These are phyloP conservation scores for Staphylotrichum longicolle DNA, from an alignment of 495 filamentous ascomycete species.

Conservation along the genomic window DNA sequence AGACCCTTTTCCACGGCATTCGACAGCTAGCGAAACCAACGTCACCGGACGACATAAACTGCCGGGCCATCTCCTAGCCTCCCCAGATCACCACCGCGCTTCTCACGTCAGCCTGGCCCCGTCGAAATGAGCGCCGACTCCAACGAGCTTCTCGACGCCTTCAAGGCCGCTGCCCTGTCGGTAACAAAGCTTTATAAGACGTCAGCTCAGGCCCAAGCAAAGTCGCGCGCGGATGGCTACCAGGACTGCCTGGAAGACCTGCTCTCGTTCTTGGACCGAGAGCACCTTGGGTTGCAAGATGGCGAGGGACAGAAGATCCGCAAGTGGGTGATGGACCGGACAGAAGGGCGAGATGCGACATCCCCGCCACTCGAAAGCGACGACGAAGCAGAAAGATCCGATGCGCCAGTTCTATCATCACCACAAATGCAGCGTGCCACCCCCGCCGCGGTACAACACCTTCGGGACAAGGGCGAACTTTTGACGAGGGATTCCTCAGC, in stretches of 20 bases:
- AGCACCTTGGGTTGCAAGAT: constrained; percentile 70
- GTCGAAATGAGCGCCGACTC: constrained; percentile 51
- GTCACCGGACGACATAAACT: neutral
- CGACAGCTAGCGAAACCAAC: neutral
- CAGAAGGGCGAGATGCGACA: constrained; percentile 56
- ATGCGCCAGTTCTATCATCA: constrained; percentile 52
- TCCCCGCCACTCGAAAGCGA: constrained; percentile 63
- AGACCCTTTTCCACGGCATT: constrained; percentile 7
- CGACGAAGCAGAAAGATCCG: constrained; percentile 63
- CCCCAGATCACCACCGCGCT: neutral
- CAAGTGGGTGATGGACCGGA: constrained; percentile 78
- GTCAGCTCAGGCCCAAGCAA: constrained; percentile 71
- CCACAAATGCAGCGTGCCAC: constrained; percentile 58
- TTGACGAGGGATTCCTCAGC: constrained; percentile 46
- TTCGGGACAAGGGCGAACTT: constrained; percentile 41
- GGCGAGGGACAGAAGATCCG: constrained; percentile 79
- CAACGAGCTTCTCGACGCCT: constrained; percentile 79
- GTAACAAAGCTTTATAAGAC: constrained; percentile 96
- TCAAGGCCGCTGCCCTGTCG: constrained; percentile 87
- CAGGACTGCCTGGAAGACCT: constrained; percentile 93
- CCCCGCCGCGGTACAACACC: constrained; percentile 37
- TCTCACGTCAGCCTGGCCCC: neutral
- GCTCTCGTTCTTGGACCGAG: constrained; percentile 75
- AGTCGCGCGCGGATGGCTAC: constrained; percentile 75
- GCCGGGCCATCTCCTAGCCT: neutral